These are phyloP conservation scores for Inosperma sp. DNA, from an alignment of 768 basidiomycete genomes.

Conservation along the genomic window DNA sequence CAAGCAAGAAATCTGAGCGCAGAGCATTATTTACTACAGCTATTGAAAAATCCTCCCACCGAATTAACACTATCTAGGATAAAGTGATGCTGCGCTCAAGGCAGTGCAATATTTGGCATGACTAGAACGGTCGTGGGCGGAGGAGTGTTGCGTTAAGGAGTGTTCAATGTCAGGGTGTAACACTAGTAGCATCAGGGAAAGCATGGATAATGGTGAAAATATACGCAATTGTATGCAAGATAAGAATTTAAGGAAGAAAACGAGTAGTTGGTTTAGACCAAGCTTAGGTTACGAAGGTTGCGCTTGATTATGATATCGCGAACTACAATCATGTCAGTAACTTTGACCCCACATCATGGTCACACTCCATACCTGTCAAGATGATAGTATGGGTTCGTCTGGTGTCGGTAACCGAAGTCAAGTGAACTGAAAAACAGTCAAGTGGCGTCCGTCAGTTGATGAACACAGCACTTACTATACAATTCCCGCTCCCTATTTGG, in stretches of 20 bases:
- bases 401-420: conserved; percentile 81
- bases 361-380: conserved; percentile 34
- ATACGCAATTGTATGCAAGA: conserved; percentile 6
- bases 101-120: no score
- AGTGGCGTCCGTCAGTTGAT: not conserved
- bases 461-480: conserved; percentile 48
- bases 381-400: conserved; percentile 70
- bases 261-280: conserved; percentile 34
- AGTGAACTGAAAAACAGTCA: conserved; percentile 49
- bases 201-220: conserved; percentile 3
- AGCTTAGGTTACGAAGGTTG: conserved; percentile 57
- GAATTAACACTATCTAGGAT: no score
- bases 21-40: no score
- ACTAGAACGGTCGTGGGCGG: no score
- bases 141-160: no score
- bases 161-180: no score
- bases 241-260: not conserved
- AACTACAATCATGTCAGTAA: conserved; percentile 35
- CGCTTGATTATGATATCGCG: conserved; percentile 66
- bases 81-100: no score
- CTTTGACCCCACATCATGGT: not conserved
- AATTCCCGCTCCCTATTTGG: conserved; percentile 70
- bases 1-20: no score
- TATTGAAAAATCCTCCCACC: no score
- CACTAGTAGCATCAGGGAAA: no score